A percentile compares a stretch with the other conserved stretches of the same genome.
Evolutionary conservation across 495 filamentous ascomycete species (phyloP).

Genomic region (Lasiosphaeris hirsuta): DNA sequence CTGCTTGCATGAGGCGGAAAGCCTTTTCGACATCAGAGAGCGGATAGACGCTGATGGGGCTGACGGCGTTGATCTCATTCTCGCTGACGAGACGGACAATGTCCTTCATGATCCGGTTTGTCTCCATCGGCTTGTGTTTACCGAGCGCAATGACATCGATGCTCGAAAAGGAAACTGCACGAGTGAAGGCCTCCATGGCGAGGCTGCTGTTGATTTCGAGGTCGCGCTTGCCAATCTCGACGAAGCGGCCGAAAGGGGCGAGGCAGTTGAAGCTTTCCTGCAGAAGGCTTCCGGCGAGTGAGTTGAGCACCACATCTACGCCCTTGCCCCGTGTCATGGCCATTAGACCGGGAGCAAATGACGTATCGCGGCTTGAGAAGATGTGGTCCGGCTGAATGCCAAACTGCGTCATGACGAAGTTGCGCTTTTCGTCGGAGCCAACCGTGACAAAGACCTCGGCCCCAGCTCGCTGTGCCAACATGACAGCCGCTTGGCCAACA

Average conservation of each 20-base stretch:
- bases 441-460: constrained; percentile 58
- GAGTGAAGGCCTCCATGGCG: constrained; percentile 41
- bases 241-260: constrained; percentile 53
- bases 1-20: constrained; percentile 46
- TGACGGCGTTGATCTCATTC: constrained; percentile 30
- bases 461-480: constrained; percentile 47
- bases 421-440: constrained; percentile 42
- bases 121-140: constrained; percentile 26
- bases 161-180: constrained; percentile 30
- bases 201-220: constrained; percentile 35
- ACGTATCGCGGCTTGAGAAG: constrained; percentile 41
- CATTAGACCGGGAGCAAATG: constrained; percentile 45
- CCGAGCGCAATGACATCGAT: constrained; percentile 30
- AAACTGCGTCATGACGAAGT: constrained; percentile 43
- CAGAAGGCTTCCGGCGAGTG: constrained; percentile 51
- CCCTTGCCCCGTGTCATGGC: constrained; percentile 46
- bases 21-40: constrained; percentile 42
- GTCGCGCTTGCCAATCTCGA: constrained; percentile 55
- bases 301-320: constrained; percentile 61
- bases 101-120: constrained; percentile 39
- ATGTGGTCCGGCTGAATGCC: constrained; percentile 52
- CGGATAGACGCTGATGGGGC: constrained; percentile 33
- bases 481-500: constrained; percentile 57
- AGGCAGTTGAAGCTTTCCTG: constrained; percentile 52
- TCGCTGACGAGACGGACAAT: constrained; percentile 38